These are phyloP conservation scores for Kondoa subrosea DNA, from an alignment of 768 basidiomycete genomes.

Conservation along the genomic window DNA sequence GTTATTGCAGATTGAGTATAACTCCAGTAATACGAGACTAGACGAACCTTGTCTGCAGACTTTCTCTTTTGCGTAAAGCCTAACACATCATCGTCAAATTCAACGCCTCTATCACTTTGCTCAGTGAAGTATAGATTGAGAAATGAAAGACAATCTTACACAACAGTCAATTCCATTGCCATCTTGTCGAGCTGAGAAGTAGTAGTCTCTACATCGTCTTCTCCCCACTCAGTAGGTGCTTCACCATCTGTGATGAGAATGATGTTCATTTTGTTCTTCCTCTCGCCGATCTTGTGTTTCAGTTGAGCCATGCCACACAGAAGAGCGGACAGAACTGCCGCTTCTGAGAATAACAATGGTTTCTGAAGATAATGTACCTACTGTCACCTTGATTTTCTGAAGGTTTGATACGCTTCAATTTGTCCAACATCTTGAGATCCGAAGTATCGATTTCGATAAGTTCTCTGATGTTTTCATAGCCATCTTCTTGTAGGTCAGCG, in stretches of 20 bases:
- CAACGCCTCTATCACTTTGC: slow-evolving; percentile 73
- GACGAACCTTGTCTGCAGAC: slow-evolving; percentile 49
- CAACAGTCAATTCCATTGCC: slow-evolving; percentile 46
- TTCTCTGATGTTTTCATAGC: slow-evolving; percentile 57
- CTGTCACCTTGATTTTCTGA: slow-evolving; percentile 14
- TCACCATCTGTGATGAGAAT: slow-evolving; percentile 74
- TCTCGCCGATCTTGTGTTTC: slow-evolving; percentile 46
- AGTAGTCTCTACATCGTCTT: slow-evolving; percentile 32
- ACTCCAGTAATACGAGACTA: neutral
- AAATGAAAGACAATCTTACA: slow-evolving; percentile 38
- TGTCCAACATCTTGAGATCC: slow-evolving; percentile 45
- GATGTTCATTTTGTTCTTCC: slow-evolving; percentile 72
- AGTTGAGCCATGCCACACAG: slow-evolving; percentile 76
- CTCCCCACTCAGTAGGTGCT: slow-evolving; percentile 56
- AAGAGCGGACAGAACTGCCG: slow-evolving; percentile 52
- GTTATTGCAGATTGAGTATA: slow-evolving; percentile 34
- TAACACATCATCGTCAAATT: slow-evolving; percentile 62
- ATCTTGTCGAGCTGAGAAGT: slow-evolving; percentile 48
- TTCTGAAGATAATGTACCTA: slow-evolving; percentile 27
- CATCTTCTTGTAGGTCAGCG: slow-evolving; percentile 42
- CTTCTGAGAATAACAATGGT: neutral
- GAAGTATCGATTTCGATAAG: slow-evolving; percentile 44
- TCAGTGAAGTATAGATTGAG: slow-evolving; percentile 10
- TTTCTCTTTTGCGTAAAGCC: slow-evolving; percentile 53
- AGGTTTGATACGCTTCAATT: slow-evolving; percentile 49